These are phyloP conservation scores for Tricholoma matsutake DNA, from an alignment of 768 basidiomycete genomes.

Conservation along the genomic window DNA sequence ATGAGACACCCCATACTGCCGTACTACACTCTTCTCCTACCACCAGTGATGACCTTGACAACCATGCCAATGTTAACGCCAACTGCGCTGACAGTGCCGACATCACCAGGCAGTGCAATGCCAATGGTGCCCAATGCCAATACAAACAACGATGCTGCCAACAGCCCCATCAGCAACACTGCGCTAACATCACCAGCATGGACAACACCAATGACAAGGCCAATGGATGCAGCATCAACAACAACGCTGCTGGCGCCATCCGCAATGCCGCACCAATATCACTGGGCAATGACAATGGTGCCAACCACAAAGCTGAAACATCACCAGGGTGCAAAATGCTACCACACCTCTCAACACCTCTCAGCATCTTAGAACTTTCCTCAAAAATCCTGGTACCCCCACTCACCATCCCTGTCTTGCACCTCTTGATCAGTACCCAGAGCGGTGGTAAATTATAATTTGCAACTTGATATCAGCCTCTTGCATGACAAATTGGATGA, in stretches of 20 bases:
- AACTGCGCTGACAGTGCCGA: not conserved
- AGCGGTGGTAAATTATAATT: not conserved
- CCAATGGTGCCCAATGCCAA: not conserved
- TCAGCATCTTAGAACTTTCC: too few relatives aligned
- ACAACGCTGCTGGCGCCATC: not conserved
- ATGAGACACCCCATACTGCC: not conserved
- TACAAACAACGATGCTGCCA: not conserved
- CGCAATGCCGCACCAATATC: not conserved
- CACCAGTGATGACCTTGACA: not conserved
- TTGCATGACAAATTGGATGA: too few relatives aligned
- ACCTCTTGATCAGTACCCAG: not conserved
- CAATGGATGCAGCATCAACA: too few relatives aligned
- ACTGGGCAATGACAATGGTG: not conserved
- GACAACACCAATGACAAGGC: not conserved
- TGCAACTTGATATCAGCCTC: not conserved
- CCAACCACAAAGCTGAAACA: not conserved
- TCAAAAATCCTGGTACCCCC: too few relatives aligned
- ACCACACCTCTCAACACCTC: too few relatives aligned
- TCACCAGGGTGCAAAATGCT: not conserved
- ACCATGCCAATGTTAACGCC: not conserved
- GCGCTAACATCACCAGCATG: not conserved
- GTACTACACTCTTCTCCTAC: not conserved
- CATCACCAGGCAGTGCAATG: not conserved
- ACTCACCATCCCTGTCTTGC: too few relatives aligned
- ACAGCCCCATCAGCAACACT: not conserved